A percentile compares a stretch with the other conserved stretches of the same genome.
Evolutionary conservation across 2,329 filamentous ascomycete genomes (phyloP).

Genomic region (Pseudogymnoascus sp.): DNA sequence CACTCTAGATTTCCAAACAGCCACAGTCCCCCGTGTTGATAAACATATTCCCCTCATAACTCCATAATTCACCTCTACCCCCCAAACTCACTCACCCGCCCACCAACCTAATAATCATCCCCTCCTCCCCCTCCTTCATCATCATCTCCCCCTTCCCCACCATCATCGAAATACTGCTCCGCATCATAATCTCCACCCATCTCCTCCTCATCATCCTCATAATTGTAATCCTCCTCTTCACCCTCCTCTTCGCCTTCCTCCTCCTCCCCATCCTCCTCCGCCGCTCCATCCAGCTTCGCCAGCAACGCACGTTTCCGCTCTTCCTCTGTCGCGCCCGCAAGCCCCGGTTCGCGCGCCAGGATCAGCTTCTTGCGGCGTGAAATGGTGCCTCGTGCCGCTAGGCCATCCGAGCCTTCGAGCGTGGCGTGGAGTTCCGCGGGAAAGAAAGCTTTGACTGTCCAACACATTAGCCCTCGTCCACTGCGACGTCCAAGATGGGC

Average conservation of each 20-base stretch:
- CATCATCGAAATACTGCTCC: conserved; percentile 57
- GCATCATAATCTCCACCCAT: conserved; percentile 56
- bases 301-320: conserved; percentile 28
- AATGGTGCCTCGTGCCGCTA: conserved; percentile 20
- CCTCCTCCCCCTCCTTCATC: conserved; percentile 47
- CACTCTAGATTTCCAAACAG: background rate
- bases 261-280: conserved; percentile 29
- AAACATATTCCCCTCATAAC: background rate
- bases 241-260: conserved; percentile 36
- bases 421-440: conserved; percentile 50
- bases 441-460: conserved; percentile 48
- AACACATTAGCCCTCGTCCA: conserved; percentile 12
- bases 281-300: conserved; percentile 30
- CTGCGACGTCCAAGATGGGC: background rate
- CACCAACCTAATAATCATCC: conserved; percentile 36
- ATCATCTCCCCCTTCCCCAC: conserved; percentile 46
- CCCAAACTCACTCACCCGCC: background rate
- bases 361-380: conserved; percentile 27
- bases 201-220: conserved; percentile 52
- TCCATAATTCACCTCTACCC: background rate
- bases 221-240: conserved; percentile 47
- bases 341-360: conserved; percentile 14
- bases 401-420: conserved; percentile 36
- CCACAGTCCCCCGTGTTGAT: background rate
- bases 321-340: conserved; percentile 14